A percentile compares a stretch with the other conserved stretches of the same genome.
phyloP scores from a whole-genome alignment of 352 stramenopile genomes.

The Pythium aquatile region DNA sequence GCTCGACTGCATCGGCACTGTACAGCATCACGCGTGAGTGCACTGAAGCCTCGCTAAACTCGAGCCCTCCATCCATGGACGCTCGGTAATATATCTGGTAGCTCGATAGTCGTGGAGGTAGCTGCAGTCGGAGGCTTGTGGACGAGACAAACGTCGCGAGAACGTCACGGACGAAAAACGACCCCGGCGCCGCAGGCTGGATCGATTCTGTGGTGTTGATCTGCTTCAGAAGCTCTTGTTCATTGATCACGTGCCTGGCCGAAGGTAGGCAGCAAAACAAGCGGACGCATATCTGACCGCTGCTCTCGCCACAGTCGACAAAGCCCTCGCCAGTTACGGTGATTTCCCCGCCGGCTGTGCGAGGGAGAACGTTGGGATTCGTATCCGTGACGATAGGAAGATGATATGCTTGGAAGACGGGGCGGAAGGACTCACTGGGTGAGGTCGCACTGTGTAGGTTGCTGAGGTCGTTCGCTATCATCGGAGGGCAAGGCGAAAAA shows the following conservation, averaged over 20 bases:
- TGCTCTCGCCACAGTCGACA: conserved; percentile 31
- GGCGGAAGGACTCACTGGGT: conserved; percentile 1
- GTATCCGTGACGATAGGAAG: conserved; percentile 41
- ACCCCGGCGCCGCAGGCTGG: neutral
- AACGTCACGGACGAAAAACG: conserved; percentile 50
- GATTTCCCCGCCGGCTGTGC: conserved; percentile 54
- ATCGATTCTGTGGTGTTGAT: conserved; percentile 8
- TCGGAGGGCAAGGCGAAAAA: conserved; percentile 35
- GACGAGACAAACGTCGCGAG: conserved; percentile 39
- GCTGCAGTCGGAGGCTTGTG: conserved; percentile 34
- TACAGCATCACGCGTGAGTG: conserved; percentile 49
- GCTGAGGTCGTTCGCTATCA: neutral
- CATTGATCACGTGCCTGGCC: neutral
- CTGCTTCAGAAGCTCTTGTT: conserved; percentile 3
- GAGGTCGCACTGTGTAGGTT: neutral
- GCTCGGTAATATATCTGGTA: conserved; percentile 68
- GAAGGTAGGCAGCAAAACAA: conserved; percentile 40
- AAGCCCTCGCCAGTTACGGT: conserved; percentile 44
- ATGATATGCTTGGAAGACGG: conserved; percentile 47
- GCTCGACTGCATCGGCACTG: conserved; percentile 46
- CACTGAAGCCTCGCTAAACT: conserved; percentile 42
- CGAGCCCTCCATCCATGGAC: conserved; percentile 48
- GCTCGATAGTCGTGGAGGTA: conserved; percentile 49
- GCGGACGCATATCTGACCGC: conserved; percentile 34
- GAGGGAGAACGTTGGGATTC: conserved; percentile 47